Base-by-base conservation (phyloP, 1,139 yeast species). In the Pichia sp. region DNA sequence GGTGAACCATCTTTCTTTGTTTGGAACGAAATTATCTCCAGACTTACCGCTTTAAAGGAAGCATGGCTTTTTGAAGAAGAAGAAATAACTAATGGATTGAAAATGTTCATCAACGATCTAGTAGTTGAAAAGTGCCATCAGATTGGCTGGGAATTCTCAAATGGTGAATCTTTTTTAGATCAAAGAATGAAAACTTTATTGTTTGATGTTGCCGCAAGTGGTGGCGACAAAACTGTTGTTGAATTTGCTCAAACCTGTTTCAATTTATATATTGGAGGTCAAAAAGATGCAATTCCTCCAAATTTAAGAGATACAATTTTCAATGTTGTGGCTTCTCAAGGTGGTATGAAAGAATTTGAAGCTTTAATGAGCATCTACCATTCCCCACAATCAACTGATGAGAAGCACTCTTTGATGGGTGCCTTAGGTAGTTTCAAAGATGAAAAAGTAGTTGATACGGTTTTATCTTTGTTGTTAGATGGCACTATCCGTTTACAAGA, bases 401-500 rank as follows among this genome's bases (percentile, higher is more conserved):
- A 86, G 61, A 85, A 84, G 59, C 69, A 81, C 52, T 69, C 81
- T 37, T 95, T 95, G 16, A 74, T 90, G 59, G 73, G 83, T 61
- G 64, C 86, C 3, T 70, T 90, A 41, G 97, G 97, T 60, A 67
- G 75, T 56, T 82, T 85, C 59, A 75, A 72, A 50, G 75, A 81
- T 52, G 66, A 70, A 5, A 70, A 69, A 40, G 67, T 85, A 44
- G 71, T 84, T 49, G 67, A 75, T 53, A 80, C 77, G 64, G 79
- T 87, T 11, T 68, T 84, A 43, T 72, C 66, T 3, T 70, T 75
- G 57, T 64, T 85, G 52, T 72, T 85, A 51, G 81, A 85, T 59
- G 81, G 87, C 34, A 77, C 82, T 34, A 72, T 88, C 53, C 81
- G 85, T 59, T 69, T 78, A 33, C 97, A 90, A 69, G 97, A 90